A percentile compares a stretch with the other conserved stretches of the same genome.
These are phyloP conservation scores for Apiospora sp. DNA, from an alignment of 2,329 filamentous ascomycete species.

Conservation along the genomic window DNA sequence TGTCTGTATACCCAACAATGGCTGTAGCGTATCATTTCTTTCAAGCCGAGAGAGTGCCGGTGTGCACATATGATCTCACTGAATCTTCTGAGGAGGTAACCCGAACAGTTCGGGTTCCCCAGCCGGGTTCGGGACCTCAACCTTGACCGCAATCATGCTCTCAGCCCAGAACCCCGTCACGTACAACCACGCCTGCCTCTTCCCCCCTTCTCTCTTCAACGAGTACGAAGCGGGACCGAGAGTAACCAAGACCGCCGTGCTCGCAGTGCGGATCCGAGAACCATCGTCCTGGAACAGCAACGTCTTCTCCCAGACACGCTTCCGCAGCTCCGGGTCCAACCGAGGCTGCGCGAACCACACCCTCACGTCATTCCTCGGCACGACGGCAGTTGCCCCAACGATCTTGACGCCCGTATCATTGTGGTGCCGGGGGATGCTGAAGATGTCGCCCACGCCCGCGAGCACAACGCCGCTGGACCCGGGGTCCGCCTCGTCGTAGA, in stretches of 20 bases:
- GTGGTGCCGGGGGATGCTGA: slow-evolving; percentile 45
- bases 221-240: slow-evolving; percentile 51
- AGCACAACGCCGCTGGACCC: slow-evolving; percentile 60
- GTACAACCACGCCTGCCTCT: slow-evolving; percentile 64
- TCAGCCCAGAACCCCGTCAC: slow-evolving; percentile 58
- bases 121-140: slow-evolving; percentile 22
- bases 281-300: slow-evolving; percentile 67
- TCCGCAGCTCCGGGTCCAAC: slow-evolving; percentile 28
- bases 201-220: slow-evolving; percentile 43
- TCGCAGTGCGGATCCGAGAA: slow-evolving; percentile 55
- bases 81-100: background rate
- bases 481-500: slow-evolving; percentile 49
- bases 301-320: slow-evolving; percentile 49
- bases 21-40: background rate
- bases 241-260: slow-evolving; percentile 60
- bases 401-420: slow-evolving; percentile 30
- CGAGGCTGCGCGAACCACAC: slow-evolving; percentile 51
- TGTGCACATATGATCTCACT: too few species aligned
- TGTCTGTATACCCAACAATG: background rate
- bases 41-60: background rate
- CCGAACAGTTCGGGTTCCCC: background rate
- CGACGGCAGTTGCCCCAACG: background rate
- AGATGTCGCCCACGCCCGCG: slow-evolving; percentile 53
- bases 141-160: slow-evolving; percentile 27
- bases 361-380: slow-evolving; percentile 48